Percentiles rank a stretch among this genome's conserved stretches.
These are phyloP conservation scores for Sphagnum tenellum DNA, from an alignment of 225 moss, liverwort and hornwort species.

Conservation along the genomic window DNA sequence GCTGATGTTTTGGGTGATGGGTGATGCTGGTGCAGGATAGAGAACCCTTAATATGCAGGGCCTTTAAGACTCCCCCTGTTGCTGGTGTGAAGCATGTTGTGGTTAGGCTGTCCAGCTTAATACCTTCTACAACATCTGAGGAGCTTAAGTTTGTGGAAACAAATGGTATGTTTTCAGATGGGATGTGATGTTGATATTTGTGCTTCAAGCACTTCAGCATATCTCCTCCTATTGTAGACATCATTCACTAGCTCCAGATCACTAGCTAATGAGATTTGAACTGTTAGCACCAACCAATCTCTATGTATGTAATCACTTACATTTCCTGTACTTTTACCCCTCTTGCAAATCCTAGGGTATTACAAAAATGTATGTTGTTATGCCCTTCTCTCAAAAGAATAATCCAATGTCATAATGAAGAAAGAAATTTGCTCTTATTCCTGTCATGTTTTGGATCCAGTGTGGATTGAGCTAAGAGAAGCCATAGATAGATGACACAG, in stretches of 20 bases:
- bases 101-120: constrained; percentile 24
- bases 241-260: background rate
- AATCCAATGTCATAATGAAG: too few species aligned
- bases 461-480: too few species aligned
- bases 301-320: too few species aligned
- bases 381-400: too few species aligned
- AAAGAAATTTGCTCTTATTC: too few species aligned
- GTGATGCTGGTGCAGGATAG: constrained; percentile 15
- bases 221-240: too few species aligned
- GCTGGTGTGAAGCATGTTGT: constrained; percentile 34
- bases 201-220: background rate
- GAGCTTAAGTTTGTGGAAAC: constrained; percentile 8
- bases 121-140: constrained; percentile 5
- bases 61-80: constrained; percentile 16
- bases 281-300: background rate
- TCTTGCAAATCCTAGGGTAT: too few species aligned
- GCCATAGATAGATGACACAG: background rate
- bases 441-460: too few species aligned
- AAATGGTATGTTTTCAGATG: constrained; percentile 14
- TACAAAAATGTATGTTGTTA: too few species aligned
- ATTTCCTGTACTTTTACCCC: too few species aligned
- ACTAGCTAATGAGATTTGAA: background rate
- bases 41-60: constrained; percentile 6
- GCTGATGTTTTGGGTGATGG: background rate
- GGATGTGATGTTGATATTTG: constrained; percentile 5